phyloP scores from a whole-genome alignment of 306 rosid genomes.

The Cyamopsis tetragonoloba region DNA sequence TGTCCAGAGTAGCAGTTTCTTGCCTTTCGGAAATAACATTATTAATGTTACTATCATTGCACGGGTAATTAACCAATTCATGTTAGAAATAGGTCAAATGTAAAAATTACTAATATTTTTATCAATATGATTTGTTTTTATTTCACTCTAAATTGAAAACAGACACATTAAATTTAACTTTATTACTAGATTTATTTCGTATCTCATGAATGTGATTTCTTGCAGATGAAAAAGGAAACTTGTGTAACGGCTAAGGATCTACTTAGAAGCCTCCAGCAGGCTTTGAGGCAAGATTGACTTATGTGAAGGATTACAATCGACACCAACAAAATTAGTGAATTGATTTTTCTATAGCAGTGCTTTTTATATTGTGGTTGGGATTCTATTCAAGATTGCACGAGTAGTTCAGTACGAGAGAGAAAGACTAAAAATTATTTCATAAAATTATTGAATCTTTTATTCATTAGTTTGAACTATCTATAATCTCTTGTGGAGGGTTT shows the following conservation, averaged over 20 bases:
- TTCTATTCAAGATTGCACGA: too few relatives aligned
- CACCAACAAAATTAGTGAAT: conserved; percentile 16
- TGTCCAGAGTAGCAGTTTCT: conserved; percentile 47
- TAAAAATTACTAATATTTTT: too few relatives aligned
- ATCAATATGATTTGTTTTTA: too few relatives aligned
- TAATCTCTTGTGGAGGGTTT: too few relatives aligned
- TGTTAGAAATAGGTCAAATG: too few relatives aligned
- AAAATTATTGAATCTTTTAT: too few relatives aligned
- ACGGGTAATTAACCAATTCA: conserved; percentile 46
- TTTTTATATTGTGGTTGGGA: too few relatives aligned
- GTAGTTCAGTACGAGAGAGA: too few relatives aligned
- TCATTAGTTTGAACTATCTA: too few relatives aligned
- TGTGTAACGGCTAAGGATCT: conserved; percentile 54
- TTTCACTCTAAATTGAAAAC: too few relatives aligned
- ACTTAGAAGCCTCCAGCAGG: conserved; percentile 39
- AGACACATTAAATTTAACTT: not conserved
- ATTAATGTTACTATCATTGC: conserved; percentile 63
- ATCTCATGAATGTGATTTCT: not conserved
- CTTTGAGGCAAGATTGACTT: conserved; percentile 31
- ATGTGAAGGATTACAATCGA: not conserved
- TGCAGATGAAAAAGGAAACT: conserved; percentile 65
- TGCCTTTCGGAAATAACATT: conserved; percentile 62
- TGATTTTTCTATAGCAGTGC: not conserved
- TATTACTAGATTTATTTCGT: not conserved
- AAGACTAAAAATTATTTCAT: too few relatives aligned